A percentile compares a stretch with the other conserved stretches of the same genome.
Evolutionary conservation across 2,329 filamentous ascomycete genomes (phyloP).

Genomic region (Cladosporium oxysporum): DNA sequence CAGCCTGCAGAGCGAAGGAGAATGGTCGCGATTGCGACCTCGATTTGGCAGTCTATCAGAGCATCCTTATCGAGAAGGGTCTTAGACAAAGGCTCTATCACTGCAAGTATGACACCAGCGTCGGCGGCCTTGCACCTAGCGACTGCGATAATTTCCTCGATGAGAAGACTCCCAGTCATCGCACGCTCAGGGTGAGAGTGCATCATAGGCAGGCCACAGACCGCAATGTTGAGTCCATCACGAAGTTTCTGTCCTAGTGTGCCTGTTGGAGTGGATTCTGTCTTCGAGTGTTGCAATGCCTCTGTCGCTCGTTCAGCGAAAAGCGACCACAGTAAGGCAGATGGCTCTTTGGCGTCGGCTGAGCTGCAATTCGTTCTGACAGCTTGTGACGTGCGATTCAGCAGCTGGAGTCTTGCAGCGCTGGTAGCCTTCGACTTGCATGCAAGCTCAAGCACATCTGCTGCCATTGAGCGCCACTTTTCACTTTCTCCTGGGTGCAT

Average conservation of each 20-base stretch:
- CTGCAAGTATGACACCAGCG: slow-evolving; percentile 63
- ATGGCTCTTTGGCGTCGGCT: background rate
- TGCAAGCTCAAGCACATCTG: slow-evolving; percentile 11
- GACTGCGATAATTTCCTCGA: slow-evolving; percentile 5
- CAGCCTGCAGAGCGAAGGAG: slow-evolving; percentile 36
- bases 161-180: background rate
- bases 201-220: slow-evolving; percentile 54
- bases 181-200: background rate
- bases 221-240: slow-evolving; percentile 67
- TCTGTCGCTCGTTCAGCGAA: slow-evolving; percentile 1
- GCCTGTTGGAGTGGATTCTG: slow-evolving; percentile 4
- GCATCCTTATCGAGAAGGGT: slow-evolving; percentile 13
- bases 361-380: background rate
- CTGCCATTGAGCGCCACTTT: background rate
- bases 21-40: slow-evolving; percentile 16
- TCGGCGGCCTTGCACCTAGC: slow-evolving; percentile 52
- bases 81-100: slow-evolving; percentile 58
- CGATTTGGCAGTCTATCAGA: slow-evolving; percentile 10
- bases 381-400: slow-evolving; percentile 16
- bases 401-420: slow-evolving; percentile 17
- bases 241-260: slow-evolving; percentile 65
- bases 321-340: slow-evolving; percentile 1
- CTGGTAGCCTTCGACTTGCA: slow-evolving; percentile 17
- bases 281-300: slow-evolving; percentile 6
- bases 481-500: background rate